These are phyloP conservation scores for Phytophthora quininea DNA, from an alignment of 352 stramenopile genomes.

Conservation along the genomic window DNA sequence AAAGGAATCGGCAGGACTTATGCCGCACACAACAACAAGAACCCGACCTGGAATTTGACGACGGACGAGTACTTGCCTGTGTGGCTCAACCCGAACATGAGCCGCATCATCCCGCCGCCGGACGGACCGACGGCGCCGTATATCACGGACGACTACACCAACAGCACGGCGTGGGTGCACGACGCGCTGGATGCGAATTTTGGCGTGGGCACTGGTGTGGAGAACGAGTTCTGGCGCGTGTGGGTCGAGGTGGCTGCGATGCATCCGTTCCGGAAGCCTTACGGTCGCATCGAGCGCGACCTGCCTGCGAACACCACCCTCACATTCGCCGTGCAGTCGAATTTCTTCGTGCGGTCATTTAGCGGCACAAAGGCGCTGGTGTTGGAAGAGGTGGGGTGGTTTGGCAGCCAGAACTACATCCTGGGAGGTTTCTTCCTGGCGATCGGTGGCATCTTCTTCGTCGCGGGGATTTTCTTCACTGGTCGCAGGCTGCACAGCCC, in stretches of 20 bases:
- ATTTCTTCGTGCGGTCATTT: slow-evolving; percentile 79
- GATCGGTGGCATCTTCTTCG: slow-evolving; percentile 55
- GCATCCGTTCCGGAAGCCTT: slow-evolving; percentile 73
- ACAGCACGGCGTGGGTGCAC: slow-evolving; percentile 78
- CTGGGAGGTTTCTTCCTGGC: slow-evolving; percentile 64
- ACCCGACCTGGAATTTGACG: slow-evolving; percentile 54
- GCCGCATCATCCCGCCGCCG: slow-evolving; percentile 64
- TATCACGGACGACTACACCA: slow-evolving; percentile 70
- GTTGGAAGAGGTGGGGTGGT: slow-evolving; percentile 69
- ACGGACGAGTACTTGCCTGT: slow-evolving; percentile 55
- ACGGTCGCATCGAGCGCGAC: slow-evolving; percentile 63
- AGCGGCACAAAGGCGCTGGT: slow-evolving; percentile 70
- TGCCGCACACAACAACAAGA: slow-evolving; percentile 61
- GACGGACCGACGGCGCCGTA: slow-evolving; percentile 26
- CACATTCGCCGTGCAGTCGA: slow-evolving; percentile 81
- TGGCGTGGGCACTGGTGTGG: slow-evolving; percentile 56
- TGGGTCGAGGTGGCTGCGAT: slow-evolving; percentile 74
- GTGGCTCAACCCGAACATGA: slow-evolving; percentile 79
- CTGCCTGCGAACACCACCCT: slow-evolving; percentile 61
- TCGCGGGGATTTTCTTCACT: slow-evolving; percentile 54
- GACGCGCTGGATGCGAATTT: slow-evolving; percentile 47
- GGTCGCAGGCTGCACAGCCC: slow-evolving; percentile 54
- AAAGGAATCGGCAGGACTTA: slow-evolving; percentile 57
- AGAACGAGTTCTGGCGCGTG: slow-evolving; percentile 81
- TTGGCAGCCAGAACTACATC: slow-evolving; percentile 64